Conservation (phyloP, 345 rosid genomes). For the Rhizophora apiculata region DNA sequence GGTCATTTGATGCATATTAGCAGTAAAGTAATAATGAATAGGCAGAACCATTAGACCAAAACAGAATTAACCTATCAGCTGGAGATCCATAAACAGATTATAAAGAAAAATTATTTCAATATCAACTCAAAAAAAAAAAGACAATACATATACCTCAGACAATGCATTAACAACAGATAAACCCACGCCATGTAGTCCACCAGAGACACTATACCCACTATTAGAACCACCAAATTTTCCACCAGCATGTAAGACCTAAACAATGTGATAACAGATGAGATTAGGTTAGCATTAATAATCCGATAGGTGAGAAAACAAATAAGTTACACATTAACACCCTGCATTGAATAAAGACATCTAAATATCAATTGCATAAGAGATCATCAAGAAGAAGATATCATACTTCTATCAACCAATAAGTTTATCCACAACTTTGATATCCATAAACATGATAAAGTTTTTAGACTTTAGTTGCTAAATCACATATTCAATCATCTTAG, state of each 20-base stretch:
- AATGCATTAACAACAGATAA: conserved; percentile 96
- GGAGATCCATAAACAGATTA: background rate
- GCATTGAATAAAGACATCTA: background rate
- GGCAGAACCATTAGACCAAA: background rate
- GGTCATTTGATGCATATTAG: background rate
- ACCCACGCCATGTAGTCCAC: conserved; percentile 98
- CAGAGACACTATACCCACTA: conserved; percentile 96
- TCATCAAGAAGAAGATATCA: too few relatives aligned
- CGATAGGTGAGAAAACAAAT: background rate
- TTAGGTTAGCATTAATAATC: background rate
- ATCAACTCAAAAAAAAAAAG: background rate
- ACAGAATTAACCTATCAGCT: background rate
- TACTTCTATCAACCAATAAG: too few relatives aligned
- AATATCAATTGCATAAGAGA: background rate
- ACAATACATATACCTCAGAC: conserved; percentile 67
- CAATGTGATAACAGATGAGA: conserved; percentile 6
- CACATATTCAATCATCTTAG: background rate
- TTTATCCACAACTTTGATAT: too few relatives aligned
- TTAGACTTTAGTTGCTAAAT: background rate
- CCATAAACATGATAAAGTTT: too few relatives aligned
- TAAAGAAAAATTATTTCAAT: background rate
- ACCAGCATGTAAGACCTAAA: conserved; percentile 95
- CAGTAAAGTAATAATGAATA: conserved; percentile 1
- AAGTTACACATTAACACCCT: background rate
- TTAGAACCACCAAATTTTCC: conserved; percentile 97